phyloP scores from a whole-genome alignment of 2,329 filamentous ascomycete species.

The Monosporascus sp. region DNA sequence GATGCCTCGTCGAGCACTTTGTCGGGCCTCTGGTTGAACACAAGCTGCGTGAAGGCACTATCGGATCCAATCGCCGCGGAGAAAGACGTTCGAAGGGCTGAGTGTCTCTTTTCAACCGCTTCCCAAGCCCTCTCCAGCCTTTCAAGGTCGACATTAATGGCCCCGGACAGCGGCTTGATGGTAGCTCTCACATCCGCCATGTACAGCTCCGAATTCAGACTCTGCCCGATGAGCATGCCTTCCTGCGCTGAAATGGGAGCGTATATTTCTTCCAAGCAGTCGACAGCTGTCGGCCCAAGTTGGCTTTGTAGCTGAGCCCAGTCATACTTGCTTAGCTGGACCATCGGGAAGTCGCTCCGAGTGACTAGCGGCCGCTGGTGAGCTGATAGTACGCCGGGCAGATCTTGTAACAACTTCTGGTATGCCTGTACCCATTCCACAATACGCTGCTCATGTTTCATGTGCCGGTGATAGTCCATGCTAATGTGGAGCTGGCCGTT shows the following conservation, averaged over 20 bases:
- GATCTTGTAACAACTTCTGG: not conserved
- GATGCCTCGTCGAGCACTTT: not conserved
- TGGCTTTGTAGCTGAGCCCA: not conserved
- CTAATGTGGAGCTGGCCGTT: not conserved
- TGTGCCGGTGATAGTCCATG: not conserved
- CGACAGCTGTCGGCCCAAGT: not conserved
- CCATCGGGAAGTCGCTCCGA: not conserved
- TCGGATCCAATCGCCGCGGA: not conserved
- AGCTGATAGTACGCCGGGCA: not conserved
- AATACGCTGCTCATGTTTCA: not conserved
- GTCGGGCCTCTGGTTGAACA: not conserved
- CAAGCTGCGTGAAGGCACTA: not conserved
- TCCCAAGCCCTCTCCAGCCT: not conserved
- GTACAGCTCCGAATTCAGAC: not conserved
- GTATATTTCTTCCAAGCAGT: not conserved
- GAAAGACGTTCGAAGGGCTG: not conserved
- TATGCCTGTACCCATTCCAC: not conserved
- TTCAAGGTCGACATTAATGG: not conserved
- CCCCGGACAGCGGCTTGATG: not conserved
- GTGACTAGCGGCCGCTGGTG: not conserved
- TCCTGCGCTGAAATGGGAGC: not conserved
- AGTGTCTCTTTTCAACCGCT: not conserved
- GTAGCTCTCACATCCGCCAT: not conserved
- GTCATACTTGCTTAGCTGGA: not conserved
- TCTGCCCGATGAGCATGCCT: not conserved